Evolutionary conservation across 805 yeast species (phyloP).

Genomic region (Metschnikowia cubensis): DNA sequence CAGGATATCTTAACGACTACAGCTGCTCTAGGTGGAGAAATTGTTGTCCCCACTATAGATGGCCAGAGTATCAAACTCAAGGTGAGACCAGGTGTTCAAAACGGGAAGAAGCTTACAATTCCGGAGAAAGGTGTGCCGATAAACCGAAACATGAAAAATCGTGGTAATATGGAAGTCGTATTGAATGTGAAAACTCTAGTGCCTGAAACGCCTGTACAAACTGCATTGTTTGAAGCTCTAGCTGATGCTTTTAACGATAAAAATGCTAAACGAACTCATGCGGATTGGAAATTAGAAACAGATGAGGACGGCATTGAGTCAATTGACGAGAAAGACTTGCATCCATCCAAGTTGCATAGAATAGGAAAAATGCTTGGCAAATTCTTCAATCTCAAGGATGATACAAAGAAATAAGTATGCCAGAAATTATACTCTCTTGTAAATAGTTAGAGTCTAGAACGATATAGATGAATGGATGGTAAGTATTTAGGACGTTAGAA

Average conservation of each 20-base stretch:
- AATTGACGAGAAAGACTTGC: constrained; percentile 34
- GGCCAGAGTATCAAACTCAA: constrained; percentile 73
- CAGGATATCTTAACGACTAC: constrained; percentile 87
- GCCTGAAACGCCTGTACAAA: constrained; percentile 80
- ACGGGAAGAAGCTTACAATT: constrained; percentile 67
- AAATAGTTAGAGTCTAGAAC: background rate
- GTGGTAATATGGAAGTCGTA: constrained; percentile 80
- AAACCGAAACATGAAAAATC: constrained; percentile 43
- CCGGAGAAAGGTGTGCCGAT: constrained; percentile 87
- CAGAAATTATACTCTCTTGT: background rate
- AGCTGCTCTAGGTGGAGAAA: constrained; percentile 91
- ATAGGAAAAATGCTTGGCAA: constrained; percentile 56
- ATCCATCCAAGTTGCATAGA: constrained; percentile 51
- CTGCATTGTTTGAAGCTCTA: constrained; percentile 84
- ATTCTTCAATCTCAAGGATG: constrained; percentile 46
- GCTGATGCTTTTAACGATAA: constrained; percentile 87
- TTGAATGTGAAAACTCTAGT: constrained; percentile 67
- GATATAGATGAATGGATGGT: background rate
- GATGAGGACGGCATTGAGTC: constrained; percentile 24
- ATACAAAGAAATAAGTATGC: constrained; percentile 10
- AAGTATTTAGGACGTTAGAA: background rate
- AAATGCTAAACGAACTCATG: constrained; percentile 67
- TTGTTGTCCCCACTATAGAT: constrained; percentile 86
- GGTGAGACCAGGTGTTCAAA: constrained; percentile 81
- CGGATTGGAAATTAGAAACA: constrained; percentile 34